Evolutionary conservation across 1,284 basidiomycete species (phyloP).

Genomic region (Singerocomus rubriflavus): DNA sequence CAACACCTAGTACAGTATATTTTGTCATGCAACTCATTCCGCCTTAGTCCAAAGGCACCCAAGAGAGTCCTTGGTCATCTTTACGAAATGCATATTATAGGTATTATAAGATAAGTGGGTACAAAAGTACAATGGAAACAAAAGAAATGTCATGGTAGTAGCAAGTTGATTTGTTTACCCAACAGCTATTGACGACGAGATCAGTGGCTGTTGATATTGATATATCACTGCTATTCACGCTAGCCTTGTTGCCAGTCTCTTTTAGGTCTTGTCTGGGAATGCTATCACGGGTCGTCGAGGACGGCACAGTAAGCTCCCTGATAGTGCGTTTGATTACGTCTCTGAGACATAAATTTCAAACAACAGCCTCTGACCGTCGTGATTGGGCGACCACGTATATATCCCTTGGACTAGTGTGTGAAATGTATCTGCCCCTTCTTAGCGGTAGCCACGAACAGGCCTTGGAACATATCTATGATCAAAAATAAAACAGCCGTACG

Average conservation of each 20-base stretch:
- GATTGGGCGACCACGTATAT: constrained; percentile 72
- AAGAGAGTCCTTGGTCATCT: no score
- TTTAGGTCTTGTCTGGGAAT: constrained; percentile 78
- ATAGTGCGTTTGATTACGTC: constrained; percentile 46
- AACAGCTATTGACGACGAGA: no score
- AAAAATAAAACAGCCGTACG: background rate
- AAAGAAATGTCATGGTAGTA: no score
- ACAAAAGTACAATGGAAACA: no score
- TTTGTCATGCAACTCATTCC: no score
- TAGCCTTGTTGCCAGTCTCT: constrained; percentile 65
- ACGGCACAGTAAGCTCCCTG: constrained; percentile 71
- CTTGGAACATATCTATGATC: constrained; percentile 20
- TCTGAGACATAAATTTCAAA: background rate
- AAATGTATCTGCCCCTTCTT: no score
- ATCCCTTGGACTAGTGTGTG: constrained; percentile 50
- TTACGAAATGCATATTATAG: no score
- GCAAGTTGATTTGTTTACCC: no score
- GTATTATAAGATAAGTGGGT: no score
- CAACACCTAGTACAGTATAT: no score
- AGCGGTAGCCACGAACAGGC: constrained; percentile 19
- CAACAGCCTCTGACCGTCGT: constrained; percentile 57
- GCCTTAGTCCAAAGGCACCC: no score
- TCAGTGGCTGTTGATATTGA: constrained; percentile 12
- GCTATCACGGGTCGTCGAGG: constrained; percentile 79
- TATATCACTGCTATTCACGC: constrained; percentile 71